phyloP scores from a whole-genome alignment of 352 stramenopile genomes.

The Phytophthora citricola region DNA sequence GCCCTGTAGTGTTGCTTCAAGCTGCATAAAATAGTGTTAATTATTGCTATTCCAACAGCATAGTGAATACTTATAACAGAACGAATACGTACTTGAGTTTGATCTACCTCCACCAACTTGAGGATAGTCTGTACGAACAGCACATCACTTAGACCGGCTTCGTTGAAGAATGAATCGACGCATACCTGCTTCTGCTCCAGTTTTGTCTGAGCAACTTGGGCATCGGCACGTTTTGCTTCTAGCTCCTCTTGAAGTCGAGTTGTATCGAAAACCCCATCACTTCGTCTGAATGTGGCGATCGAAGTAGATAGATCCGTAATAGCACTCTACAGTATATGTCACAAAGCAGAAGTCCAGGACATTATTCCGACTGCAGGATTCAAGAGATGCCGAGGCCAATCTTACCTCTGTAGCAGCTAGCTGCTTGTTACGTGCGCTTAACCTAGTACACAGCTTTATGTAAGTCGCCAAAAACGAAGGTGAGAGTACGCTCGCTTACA shows the following conservation, averaged over 20 bases:
- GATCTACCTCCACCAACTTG: slow-evolving; percentile 30
- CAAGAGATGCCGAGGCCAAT: too few relatives aligned
- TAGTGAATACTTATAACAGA: too few relatives aligned
- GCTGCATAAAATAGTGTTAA: slow-evolving; percentile 8
- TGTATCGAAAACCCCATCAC: slow-evolving; percentile 17
- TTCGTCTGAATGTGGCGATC: slow-evolving; percentile 19
- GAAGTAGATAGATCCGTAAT: slow-evolving; percentile 42
- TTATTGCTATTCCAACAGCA: too few relatives aligned
- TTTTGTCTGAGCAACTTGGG: slow-evolving; percentile 22
- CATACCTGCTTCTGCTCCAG: slow-evolving; percentile 41
- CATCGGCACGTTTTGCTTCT: slow-evolving; percentile 19
- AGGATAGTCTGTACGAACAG: slow-evolving; percentile 25
- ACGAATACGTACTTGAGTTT: slow-evolving; percentile 33
- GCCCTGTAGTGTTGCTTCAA: slow-evolving; percentile 28
- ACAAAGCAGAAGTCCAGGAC: not conserved
- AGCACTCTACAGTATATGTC: slow-evolving; percentile 25
- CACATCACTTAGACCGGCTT: slow-evolving; percentile 8
- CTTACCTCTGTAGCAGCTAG: slow-evolving; percentile 38
- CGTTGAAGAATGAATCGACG: not conserved
- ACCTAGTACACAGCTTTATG: slow-evolving; percentile 24
- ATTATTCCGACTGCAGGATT: too few relatives aligned
- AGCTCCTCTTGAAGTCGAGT: slow-evolving; percentile 28
- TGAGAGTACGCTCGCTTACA: slow-evolving; percentile 20
- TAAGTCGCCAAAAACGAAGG: not conserved
- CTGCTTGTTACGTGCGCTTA: slow-evolving; percentile 36